Evolutionary conservation across 179 eudicot species (phyloP).

Genomic region (Beta corolliflora): DNA sequence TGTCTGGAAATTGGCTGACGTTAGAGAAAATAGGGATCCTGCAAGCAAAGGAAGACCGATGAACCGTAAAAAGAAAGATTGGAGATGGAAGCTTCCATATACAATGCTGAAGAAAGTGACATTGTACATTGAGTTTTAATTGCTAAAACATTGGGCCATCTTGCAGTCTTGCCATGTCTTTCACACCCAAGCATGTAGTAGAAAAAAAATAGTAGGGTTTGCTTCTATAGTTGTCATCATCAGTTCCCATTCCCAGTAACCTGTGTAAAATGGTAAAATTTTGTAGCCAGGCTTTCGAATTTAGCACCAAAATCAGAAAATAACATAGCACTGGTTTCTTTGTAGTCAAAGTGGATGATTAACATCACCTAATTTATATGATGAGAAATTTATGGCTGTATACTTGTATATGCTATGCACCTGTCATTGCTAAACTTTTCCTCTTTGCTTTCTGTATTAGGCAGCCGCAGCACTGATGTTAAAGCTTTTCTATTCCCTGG

Average conservation of each 20-base stretch:
- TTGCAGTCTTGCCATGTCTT: not conserved
- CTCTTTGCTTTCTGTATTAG: not conserved
- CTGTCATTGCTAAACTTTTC: not conserved
- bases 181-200: not conserved
- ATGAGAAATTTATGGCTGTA: not conserved
- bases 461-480: not conserved
- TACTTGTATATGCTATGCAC: not conserved
- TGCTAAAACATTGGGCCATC: conserved; percentile 2
- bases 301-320: not conserved
- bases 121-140: conserved; percentile 56
- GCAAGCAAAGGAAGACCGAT: conserved; percentile 76
- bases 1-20: conserved; percentile 86
- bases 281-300: not conserved
- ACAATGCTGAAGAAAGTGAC: conserved; percentile 52
- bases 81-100: conserved; percentile 76
- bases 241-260: not conserved
- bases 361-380: not conserved
- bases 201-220: not conserved
- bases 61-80: conserved; percentile 76
- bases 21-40: conserved; percentile 84
- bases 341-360: not conserved
- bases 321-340: not conserved
- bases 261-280: not conserved
- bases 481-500: not conserved
- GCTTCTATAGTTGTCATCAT: not conserved